These are phyloP conservation scores for Paramyrothecium sp. DNA, from an alignment of 2,329 filamentous ascomycete genomes.

Conservation along the genomic window DNA sequence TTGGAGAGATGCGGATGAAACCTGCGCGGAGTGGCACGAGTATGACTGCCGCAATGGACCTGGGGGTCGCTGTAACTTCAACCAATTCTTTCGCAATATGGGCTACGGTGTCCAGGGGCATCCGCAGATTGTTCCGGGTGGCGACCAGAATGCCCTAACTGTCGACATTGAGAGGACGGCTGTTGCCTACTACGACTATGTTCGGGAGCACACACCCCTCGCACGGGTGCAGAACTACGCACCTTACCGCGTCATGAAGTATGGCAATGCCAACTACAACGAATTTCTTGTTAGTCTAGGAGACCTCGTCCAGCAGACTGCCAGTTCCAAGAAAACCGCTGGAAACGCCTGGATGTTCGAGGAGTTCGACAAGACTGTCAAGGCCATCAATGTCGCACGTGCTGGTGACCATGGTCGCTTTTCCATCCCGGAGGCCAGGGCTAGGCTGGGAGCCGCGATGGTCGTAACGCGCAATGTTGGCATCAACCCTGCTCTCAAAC, in stretches of 20 bases:
- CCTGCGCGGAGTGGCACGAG: not conserved
- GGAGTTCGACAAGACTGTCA: slow-evolving; percentile 1
- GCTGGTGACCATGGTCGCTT: slow-evolving; percentile 3
- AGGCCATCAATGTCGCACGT: not conserved
- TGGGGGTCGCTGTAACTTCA: not conserved
- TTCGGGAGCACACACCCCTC: not conserved
- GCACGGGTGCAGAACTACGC: not conserved
- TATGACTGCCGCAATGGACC: not conserved
- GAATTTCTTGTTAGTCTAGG: not conserved
- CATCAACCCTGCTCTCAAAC: not conserved
- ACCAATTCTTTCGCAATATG: not conserved
- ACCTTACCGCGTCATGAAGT: not conserved
- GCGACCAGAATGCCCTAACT: not conserved
- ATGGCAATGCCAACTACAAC: not conserved
- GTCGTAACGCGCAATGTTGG: not conserved
- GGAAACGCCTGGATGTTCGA: slow-evolving; percentile 2
- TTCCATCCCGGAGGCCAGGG: slow-evolving; percentile 1
- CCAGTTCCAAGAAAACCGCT: not conserved
- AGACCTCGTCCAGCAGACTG: not conserved
- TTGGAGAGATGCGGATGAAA: not conserved
- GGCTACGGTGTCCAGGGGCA: not conserved
- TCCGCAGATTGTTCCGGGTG: not conserved
- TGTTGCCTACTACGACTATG: not conserved
- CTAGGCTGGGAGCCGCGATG: not conserved
- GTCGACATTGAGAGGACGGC: not conserved